Percentiles rank a stretch among this genome's conserved stretches.
phyloP scores from a whole-genome alignment of 805 yeast genomes.

The Saccharomycopsis fermentans region DNA sequence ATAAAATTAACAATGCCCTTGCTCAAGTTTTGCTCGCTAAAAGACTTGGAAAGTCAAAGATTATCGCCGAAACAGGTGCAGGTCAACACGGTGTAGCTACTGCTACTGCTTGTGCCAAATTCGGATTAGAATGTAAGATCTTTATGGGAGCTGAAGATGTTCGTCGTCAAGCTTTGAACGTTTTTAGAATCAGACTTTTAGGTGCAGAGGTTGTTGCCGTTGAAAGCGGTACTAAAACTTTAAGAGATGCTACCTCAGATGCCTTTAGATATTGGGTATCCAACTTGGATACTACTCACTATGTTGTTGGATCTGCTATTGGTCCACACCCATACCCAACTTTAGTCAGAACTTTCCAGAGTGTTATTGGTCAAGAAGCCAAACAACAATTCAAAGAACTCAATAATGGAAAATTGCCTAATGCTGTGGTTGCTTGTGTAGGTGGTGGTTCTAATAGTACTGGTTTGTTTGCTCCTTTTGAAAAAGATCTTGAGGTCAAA shows the following conservation, averaged over 20 bases:
- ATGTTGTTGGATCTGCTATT: conserved; percentile 95
- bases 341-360: conserved; percentile 94
- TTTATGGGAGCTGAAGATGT: conserved; percentile 99
- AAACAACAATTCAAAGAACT: conserved; percentile 77
- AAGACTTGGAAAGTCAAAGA: conserved; percentile 64
- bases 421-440: conserved; percentile 95
- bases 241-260: conserved; percentile 96
- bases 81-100: conserved; percentile 93
- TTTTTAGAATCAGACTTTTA: conserved; percentile 90
- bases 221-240: conserved; percentile 86
- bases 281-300: conserved; percentile 75
- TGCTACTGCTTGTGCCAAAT: conserved; percentile 86
- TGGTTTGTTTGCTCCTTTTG: conserved; percentile 93
- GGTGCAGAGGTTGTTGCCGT: conserved; percentile 96
- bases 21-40: conserved; percentile 75
- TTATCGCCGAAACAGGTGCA: conserved; percentile 88
- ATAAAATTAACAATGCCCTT: conserved; percentile 74
- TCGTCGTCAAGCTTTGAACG: conserved; percentile 95
- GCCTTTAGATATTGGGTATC: conserved; percentile 96
- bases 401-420: conserved; percentile 78
- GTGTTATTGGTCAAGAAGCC: conserved; percentile 92
- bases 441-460: conserved; percentile 98
- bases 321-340: conserved; percentile 99
- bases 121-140: conserved; percentile 88
- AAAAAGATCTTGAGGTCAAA: conserved; percentile 64